Percentiles rank a stretch among this genome's conserved stretches.
Conservation (phyloP, 768 basidiomycete species). For the Tulasnella sp. region DNA sequence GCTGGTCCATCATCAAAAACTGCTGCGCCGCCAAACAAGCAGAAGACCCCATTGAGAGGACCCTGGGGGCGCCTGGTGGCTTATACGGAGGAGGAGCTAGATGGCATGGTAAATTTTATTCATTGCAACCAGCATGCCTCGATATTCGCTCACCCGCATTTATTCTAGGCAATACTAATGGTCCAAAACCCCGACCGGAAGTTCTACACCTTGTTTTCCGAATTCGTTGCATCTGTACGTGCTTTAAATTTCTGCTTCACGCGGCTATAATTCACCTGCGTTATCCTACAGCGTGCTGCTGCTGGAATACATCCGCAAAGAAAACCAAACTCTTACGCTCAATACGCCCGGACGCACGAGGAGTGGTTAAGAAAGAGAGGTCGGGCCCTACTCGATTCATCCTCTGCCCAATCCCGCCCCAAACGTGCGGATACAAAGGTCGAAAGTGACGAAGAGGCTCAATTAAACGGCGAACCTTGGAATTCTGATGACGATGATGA, state of each 20-base stretch:
- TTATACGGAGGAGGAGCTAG: neutral
- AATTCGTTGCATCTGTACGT: neutral
- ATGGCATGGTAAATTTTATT: neutral
- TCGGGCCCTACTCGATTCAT: neutral
- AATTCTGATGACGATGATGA: neutral
- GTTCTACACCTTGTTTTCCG: neutral
- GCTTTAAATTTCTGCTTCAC: too few species aligned
- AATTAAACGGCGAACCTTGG: neutral
- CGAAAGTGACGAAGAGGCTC: neutral
- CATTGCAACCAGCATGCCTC: neutral
- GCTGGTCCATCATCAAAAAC: neutral
- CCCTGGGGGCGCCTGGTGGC: neutral
- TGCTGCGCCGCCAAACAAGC: neutral
- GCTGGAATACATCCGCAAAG: neutral
- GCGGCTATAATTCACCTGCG: too few species aligned
- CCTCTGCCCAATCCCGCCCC: neutral
- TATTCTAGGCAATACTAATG: neutral
- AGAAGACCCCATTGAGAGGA: neutral
- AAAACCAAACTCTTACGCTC: neutral
- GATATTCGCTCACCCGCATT: neutral
- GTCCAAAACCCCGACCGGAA: neutral
- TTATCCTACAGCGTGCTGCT: neutral
- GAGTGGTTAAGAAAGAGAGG: neutral
- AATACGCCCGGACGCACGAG: neutral
- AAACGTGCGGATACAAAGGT: neutral